Evolutionary conservation across 2,329 filamentous ascomycete species (phyloP).

Genomic region (Colletotrichum agaves): DNA sequence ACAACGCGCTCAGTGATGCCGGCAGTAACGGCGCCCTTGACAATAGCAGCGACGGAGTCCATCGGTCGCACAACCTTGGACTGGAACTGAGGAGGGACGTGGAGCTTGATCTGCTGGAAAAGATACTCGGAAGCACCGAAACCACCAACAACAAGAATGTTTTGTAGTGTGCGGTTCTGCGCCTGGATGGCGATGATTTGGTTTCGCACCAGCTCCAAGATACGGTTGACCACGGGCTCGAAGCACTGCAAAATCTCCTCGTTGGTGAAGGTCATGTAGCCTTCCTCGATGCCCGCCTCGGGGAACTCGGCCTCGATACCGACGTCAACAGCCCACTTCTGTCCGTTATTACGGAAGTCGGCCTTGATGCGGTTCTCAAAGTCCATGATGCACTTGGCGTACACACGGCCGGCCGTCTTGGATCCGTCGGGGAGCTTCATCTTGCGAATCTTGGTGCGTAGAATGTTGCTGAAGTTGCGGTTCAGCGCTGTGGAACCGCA

Average conservation of each 20-base stretch:
- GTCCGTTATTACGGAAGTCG: constrained; percentile 98
- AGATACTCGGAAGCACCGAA: constrained; percentile 99
- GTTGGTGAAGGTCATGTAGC: constrained; percentile 99
- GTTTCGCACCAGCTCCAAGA: constrained; percentile 94
- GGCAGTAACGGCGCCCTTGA: constrained; percentile 97
- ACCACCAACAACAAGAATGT: constrained; percentile 95
- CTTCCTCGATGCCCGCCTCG: constrained; percentile 97
- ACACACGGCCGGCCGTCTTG: constrained; percentile 96
- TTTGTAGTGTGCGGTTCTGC: constrained; percentile 93
- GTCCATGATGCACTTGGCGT: constrained; percentile 99
- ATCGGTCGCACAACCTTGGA: constrained; percentile 97
- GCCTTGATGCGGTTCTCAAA: constrained; percentile 99
- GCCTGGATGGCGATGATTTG: constrained; percentile 99
- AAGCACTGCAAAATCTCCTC: constrained; percentile 99
- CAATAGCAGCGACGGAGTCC: constrained; percentile 98
- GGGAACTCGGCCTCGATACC: constrained; percentile 98
- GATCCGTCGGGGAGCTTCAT: constrained; percentile 99
- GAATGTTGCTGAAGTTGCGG: constrained; percentile 97
- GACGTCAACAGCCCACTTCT: constrained; percentile 99
- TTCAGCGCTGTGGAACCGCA: constrained; percentile 99
- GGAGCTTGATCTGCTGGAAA: constrained; percentile 99
- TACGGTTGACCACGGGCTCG: constrained; percentile 96
- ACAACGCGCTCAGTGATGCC: constrained; percentile 97
- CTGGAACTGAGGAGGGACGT: constrained; percentile 98
- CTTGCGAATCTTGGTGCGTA: constrained; percentile 97